Conservation (phyloP, 192 early-diverging fungal species). For the Backusella morwellensis region DNA sequence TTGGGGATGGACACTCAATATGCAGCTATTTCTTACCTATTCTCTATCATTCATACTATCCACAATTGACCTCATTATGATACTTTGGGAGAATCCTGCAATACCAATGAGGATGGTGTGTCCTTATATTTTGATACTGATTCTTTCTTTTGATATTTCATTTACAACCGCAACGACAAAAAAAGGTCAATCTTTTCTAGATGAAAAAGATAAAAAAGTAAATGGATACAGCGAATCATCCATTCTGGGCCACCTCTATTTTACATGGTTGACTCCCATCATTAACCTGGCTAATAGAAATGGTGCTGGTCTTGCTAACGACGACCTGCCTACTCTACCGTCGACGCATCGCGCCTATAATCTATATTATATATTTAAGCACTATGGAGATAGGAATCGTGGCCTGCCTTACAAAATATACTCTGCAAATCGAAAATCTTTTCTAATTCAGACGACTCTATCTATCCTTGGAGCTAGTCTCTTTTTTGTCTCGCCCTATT, state of each 20-base stretch:
- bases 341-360: too few species aligned
- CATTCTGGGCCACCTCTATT: too few species aligned
- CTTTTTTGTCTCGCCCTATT: conserved; percentile 26
- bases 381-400: neutral
- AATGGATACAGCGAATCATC: too few species aligned
- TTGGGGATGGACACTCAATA: conserved; percentile 4
- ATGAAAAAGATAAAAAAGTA: too few species aligned
- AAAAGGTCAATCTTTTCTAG: too few species aligned
- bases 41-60: neutral
- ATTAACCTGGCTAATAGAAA: too few species aligned
- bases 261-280: too few species aligned
- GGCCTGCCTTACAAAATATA: neutral
- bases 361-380: too few species aligned
- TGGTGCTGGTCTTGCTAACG: too few species aligned
- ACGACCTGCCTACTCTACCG: too few species aligned
- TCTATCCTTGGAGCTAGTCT: neutral
- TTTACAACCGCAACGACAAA: too few species aligned
- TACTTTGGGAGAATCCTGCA: neutral
- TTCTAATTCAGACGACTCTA: neutral
- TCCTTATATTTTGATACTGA: neutral
- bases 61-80: neutral
- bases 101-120: neutral
- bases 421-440: neutral
- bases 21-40: neutral
- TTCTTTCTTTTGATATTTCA: neutral